These are phyloP conservation scores for Stephanodiscus minutulus DNA, from an alignment of 108 stramenopile genomes.

Conservation along the genomic window DNA sequence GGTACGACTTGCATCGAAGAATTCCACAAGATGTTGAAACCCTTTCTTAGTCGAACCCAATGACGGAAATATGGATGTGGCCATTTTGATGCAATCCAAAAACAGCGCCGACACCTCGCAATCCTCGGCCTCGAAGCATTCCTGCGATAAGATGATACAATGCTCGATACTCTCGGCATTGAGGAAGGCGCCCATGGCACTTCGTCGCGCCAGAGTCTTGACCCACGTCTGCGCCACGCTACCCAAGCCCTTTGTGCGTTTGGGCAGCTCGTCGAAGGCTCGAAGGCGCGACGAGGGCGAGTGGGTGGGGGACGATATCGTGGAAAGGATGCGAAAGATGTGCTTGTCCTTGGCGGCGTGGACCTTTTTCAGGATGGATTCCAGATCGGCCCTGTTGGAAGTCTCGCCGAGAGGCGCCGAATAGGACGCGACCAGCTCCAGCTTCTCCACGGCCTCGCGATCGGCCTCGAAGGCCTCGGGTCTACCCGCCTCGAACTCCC, in stretches of 20 bases:
- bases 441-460: slow-evolving; percentile 69
- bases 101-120: slow-evolving; percentile 55
- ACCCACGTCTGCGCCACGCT: slow-evolving; percentile 59
- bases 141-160: slow-evolving; percentile 76
- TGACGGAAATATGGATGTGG: slow-evolving; percentile 53
- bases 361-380: slow-evolving; percentile 61
- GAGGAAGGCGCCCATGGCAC: slow-evolving; percentile 77
- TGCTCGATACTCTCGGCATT: slow-evolving; percentile 68
- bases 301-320: slow-evolving; percentile 69
- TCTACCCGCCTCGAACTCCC: slow-evolving; percentile 52
- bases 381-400: slow-evolving; percentile 33
- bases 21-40: slow-evolving; percentile 64
- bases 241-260: slow-evolving; percentile 69
- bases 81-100: slow-evolving; percentile 58
- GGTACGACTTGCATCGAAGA: slow-evolving; percentile 53
- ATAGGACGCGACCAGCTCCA: slow-evolving; percentile 59
- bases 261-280: slow-evolving; percentile 82
- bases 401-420: slow-evolving; percentile 30
- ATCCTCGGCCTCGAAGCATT: slow-evolving; percentile 67
- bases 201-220: slow-evolving; percentile 62
- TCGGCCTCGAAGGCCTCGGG: slow-evolving; percentile 71
- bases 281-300: slow-evolving; percentile 59
- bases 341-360: slow-evolving; percentile 81
- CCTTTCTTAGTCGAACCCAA: slow-evolving; percentile 56
- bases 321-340: slow-evolving; percentile 78